A percentile compares a stretch with the other conserved stretches of the same genome.
phyloP scores from a whole-genome alignment of 805 yeast genomes.

The Candida succiphila region DNA sequence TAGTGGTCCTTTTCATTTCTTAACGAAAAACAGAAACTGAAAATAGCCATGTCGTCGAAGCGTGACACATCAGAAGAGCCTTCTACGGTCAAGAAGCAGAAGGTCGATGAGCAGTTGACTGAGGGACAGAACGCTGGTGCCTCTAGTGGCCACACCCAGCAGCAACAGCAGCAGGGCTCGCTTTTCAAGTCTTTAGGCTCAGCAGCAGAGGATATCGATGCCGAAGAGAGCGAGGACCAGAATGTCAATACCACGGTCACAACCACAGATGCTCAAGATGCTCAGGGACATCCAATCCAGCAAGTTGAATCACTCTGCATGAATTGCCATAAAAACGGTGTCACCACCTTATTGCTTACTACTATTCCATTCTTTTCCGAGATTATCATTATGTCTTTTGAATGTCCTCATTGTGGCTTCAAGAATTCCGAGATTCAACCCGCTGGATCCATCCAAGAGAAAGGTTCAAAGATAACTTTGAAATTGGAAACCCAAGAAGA shows the following conservation, averaged over 20 bases:
- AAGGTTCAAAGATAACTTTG: slow-evolving; percentile 67
- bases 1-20: no score
- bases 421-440: slow-evolving; percentile 91
- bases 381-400: slow-evolving; percentile 87
- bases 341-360: slow-evolving; percentile 75
- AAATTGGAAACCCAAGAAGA: slow-evolving; percentile 62
- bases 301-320: slow-evolving; percentile 92
- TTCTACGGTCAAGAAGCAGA: slow-evolving; percentile 16
- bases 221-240: slow-evolving; percentile 18
- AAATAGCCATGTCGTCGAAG: no score
- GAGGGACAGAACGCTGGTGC: neutral
- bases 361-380: slow-evolving; percentile 88
- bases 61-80: slow-evolving; percentile 5
- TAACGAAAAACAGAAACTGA: no score
- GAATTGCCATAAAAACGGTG: slow-evolving; percentile 86
- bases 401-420: slow-evolving; percentile 90
- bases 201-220: slow-evolving; percentile 36
- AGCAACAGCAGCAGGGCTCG: slow-evolving; percentile 24
- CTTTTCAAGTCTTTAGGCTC: slow-evolving; percentile 54
- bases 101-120: slow-evolving; percentile 11
- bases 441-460: slow-evolving; percentile 86
- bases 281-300: slow-evolving; percentile 89
- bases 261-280: slow-evolving; percentile 71
- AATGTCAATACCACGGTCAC: slow-evolving; percentile 33
- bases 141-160: no score